phyloP scores from a whole-genome alignment of 2,329 filamentous ascomycete species.

The Claviceps lovelessii region DNA sequence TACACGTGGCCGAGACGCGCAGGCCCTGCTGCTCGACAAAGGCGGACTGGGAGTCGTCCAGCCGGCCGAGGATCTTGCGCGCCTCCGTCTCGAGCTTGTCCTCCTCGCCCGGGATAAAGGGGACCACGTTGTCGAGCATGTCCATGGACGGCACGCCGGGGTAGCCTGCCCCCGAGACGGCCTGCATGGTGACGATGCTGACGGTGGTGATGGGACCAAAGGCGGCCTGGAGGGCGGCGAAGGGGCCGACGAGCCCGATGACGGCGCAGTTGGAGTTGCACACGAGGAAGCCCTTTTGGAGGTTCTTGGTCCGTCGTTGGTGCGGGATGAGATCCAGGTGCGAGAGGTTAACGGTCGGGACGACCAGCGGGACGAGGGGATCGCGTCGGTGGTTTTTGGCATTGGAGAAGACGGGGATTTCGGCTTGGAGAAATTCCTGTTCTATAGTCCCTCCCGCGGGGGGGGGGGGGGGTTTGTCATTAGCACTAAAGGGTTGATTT shows the following conservation, averaged over 20 bases:
- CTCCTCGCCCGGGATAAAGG: slow-evolving; percentile 85
- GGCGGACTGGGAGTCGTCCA: slow-evolving; percentile 57
- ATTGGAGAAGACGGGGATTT: slow-evolving; percentile 90
- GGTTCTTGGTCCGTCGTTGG: slow-evolving; percentile 57
- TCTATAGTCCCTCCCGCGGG: slow-evolving; percentile 40
- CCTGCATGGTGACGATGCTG: slow-evolving; percentile 84
- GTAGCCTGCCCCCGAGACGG: slow-evolving; percentile 84
- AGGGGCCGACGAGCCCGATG: slow-evolving; percentile 88
- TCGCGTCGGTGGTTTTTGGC: slow-evolving; percentile 93
- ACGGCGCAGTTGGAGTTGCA: slow-evolving; percentile 98
- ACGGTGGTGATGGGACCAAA: slow-evolving; percentile 70
- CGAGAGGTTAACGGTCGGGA: slow-evolving; percentile 83
- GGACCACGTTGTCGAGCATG: slow-evolving; percentile 89
- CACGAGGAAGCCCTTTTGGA: slow-evolving; percentile 80
- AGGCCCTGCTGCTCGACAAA: slow-evolving; percentile 64
- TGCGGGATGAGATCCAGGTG: slow-evolving; percentile 84
- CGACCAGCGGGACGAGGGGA: slow-evolving; percentile 79
- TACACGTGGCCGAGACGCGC: slow-evolving; percentile 75
- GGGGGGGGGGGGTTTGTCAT: background rate
- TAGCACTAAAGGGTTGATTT: slow-evolving; percentile 11
- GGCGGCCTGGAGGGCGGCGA: slow-evolving; percentile 72
- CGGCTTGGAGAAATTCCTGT: slow-evolving; percentile 75
- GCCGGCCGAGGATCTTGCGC: slow-evolving; percentile 74
- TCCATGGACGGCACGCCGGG: slow-evolving; percentile 88
- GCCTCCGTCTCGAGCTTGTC: slow-evolving; percentile 93